Evolutionary conservation across 1,284 basidiomycete genomes (phyloP).

Genomic region (Trametes polyzona): DNA sequence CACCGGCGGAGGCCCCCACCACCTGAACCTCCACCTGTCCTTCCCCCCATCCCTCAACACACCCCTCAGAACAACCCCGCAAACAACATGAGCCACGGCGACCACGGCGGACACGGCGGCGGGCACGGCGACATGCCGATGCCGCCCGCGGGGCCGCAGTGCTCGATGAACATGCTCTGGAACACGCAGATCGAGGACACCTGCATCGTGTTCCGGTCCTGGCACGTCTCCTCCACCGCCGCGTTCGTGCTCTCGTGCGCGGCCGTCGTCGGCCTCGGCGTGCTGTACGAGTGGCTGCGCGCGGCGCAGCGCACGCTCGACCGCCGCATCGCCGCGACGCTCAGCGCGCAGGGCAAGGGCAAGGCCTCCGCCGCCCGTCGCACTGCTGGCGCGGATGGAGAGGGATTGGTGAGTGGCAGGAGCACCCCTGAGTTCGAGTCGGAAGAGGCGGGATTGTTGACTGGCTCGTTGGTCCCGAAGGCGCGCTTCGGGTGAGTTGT

Average conservation of each 20-base stretch:
- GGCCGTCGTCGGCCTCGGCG: slow-evolving; percentile 62
- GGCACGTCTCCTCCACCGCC: slow-evolving; percentile 67
- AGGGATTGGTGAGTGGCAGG: slow-evolving; percentile 44
- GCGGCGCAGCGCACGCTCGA: slow-evolving; percentile 63
- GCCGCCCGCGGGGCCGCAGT: slow-evolving; percentile 32
- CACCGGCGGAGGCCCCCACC: background rate
- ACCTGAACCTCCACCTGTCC: background rate
- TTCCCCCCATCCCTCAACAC: background rate
- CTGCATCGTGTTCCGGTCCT: slow-evolving; percentile 72
- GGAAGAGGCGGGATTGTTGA: slow-evolving; percentile 60
- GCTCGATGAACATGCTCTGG: slow-evolving; percentile 41
- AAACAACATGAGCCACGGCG: slow-evolving; percentile 47
- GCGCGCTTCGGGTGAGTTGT: slow-evolving; percentile 45
- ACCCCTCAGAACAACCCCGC: background rate
- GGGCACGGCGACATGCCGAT: slow-evolving; percentile 48
- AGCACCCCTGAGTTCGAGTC: slow-evolving; percentile 45
- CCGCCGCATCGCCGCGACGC: slow-evolving; percentile 51
- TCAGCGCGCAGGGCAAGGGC: slow-evolving; percentile 51
- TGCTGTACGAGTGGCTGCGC: slow-evolving; percentile 79
- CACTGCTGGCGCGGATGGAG: slow-evolving; percentile 15
- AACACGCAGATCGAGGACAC: slow-evolving; percentile 77
- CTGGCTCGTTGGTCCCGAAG: slow-evolving; percentile 47
- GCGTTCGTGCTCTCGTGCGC: slow-evolving; percentile 65
- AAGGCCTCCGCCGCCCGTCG: slow-evolving; percentile 33
- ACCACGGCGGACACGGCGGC: slow-evolving; percentile 47